A percentile compares a stretch with the other conserved stretches of the same genome.
Evolutionary conservation across 768 basidiomycete species (phyloP).

Genomic region (Russula griseocarnosa): DNA sequence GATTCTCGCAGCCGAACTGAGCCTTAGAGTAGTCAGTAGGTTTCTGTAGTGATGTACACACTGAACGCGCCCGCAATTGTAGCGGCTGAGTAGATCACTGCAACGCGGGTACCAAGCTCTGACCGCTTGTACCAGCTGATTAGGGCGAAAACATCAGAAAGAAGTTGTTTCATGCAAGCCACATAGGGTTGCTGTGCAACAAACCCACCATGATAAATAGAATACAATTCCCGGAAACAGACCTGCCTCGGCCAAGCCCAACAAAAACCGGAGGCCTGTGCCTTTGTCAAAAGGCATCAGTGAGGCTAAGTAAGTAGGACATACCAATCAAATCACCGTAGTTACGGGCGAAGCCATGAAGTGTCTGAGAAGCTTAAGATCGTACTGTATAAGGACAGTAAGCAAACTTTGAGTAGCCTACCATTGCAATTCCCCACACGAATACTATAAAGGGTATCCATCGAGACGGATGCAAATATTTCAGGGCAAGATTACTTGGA

Average conservation of each 20-base stretch:
- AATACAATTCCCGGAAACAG: not conserved
- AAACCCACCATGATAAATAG: not conserved
- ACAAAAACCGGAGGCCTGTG: not conserved
- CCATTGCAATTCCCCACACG: not conserved
- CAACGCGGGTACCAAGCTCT: not conserved
- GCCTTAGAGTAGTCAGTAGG: not conserved
- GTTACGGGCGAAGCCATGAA: not conserved
- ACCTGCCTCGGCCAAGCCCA: slow-evolving; percentile 1
- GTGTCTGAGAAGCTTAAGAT: not conserved
- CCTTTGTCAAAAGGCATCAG: not conserved
- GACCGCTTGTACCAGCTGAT: slow-evolving; percentile 8
- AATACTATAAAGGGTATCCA: slow-evolving; percentile 4
- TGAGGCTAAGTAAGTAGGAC: not conserved
- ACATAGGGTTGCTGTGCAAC: not conserved
- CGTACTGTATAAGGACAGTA: not conserved
- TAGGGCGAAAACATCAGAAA: not conserved
- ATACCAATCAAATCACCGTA: not conserved
- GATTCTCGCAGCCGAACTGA: too few relatives aligned
- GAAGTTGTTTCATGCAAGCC: not conserved
- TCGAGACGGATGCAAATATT: not conserved
- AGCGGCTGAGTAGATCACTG: not conserved
- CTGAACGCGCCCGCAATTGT: slow-evolving; percentile 5
- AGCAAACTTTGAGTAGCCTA: not conserved
- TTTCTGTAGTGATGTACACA: not conserved
- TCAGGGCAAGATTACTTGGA: not conserved